Base-by-base conservation (phyloP, 2,329 filamentous ascomycete genomes). In the Diaporthe sp. region DNA sequence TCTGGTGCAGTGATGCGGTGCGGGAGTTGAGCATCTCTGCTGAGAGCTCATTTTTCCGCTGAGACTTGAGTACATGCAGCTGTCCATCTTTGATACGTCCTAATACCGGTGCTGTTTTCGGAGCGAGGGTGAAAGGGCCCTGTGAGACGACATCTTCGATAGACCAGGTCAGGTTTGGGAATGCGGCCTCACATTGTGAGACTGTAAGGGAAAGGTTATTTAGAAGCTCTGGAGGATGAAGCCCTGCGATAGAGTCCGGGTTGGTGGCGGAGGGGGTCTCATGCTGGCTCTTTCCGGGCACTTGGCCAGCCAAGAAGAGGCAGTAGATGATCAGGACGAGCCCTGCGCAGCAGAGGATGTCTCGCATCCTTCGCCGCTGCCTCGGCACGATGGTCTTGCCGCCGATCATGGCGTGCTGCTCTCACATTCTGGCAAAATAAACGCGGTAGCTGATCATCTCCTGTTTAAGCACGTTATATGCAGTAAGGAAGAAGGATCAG, bases 1-100 rank as follows among this genome's bases (percentile, higher is more conserved):
- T 84, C 76, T 89, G 86, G 78, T 89, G 85, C 1, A 91, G 84
- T 13, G 86, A 85, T n/a, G 88, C 87, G 50, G 83, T 83, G 66
- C 87, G 86, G 75, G 88, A 87, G 76, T 82, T 81, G 13, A 85
- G 79, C 86, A 88, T 88, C 69, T 85, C 83, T 19, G 77, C 73
- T 9, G 85, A 86, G 32, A 88, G 79, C 61, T 87, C 85, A 12
- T 76, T 78, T 30, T 79, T 80, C 22, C 82, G 80, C 63, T 86
- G 83, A 8, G 83, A 80, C 44, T 85, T 83, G 72, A 88, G 81
- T 71, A 89, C 84, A 76, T 82, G 85, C 17, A 89, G 82, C 82
- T 85, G 68, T 25, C 84, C 84, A 77, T 85, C 77, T 76, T 82
- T 82, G 56, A 88, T 85, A 70, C 83, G 82, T 10, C 82, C 85